Evolutionary conservation across 2,329 filamentous ascomycete genomes (phyloP).

Genomic region (Onygena corvina): DNA sequence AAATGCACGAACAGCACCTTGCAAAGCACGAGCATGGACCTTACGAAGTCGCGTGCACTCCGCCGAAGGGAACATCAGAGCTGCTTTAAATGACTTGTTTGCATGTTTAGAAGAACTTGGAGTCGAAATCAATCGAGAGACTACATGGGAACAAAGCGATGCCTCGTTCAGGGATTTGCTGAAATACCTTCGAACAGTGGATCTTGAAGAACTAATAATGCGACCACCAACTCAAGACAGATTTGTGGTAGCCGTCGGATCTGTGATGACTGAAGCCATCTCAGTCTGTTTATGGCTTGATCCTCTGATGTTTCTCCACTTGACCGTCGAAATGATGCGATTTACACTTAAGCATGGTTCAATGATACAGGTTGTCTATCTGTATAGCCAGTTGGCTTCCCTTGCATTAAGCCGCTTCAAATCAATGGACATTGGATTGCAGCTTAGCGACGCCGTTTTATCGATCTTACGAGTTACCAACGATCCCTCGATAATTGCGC

Average conservation of each 20-base stretch:
- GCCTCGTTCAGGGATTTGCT: constrained; percentile 54
- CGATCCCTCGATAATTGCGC: constrained; percentile 43
- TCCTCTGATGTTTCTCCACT: constrained; percentile 47
- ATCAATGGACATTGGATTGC: constrained; percentile 43
- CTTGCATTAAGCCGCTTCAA: constrained; percentile 47
- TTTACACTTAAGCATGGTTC: constrained; percentile 44
- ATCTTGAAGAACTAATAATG: constrained; percentile 32
- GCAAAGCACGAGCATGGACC: constrained; percentile 75
- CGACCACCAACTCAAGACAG: constrained; percentile 34
- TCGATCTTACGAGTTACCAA: constrained; percentile 42
- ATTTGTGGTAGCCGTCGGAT: constrained; percentile 36
- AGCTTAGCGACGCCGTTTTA: constrained; percentile 43
- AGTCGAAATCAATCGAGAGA: constrained; percentile 51
- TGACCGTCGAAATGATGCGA: constrained; percentile 46
- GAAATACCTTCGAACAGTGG: constrained; percentile 48
- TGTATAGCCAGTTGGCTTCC: constrained; percentile 47
- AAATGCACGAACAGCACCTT: constrained; percentile 58
- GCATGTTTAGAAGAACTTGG: constrained; percentile 59
- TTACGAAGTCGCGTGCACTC: constrained; percentile 68
- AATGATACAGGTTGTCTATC: constrained; percentile 47
- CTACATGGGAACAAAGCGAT: constrained; percentile 67
- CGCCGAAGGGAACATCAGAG: constrained; percentile 57
- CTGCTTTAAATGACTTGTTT: constrained; percentile 58
- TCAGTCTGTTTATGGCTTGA: constrained; percentile 50
- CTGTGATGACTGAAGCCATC: constrained; percentile 47